Conservation (phyloP, 2,329 filamentous ascomycete species). For the Sporothrix pallida region DNA sequence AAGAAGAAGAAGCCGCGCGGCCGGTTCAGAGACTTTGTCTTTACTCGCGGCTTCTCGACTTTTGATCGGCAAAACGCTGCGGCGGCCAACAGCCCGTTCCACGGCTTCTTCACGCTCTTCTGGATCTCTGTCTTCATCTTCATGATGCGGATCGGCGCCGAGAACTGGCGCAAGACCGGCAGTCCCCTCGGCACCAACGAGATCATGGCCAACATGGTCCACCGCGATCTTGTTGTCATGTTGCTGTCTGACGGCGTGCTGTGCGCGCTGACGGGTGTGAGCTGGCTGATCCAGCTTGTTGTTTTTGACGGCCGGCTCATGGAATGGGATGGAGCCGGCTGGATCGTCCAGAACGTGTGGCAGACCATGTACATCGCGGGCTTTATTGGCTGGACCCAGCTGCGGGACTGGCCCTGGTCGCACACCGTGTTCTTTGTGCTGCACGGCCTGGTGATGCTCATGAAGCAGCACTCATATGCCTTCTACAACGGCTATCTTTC, state of each 20-base stretch:
- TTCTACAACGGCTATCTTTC: constrained; percentile 80
- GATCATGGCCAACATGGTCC: constrained; percentile 72
- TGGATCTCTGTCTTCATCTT: constrained; percentile 73
- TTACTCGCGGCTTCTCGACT: constrained; percentile 73
- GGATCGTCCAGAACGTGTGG: constrained; percentile 78
- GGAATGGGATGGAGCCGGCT: constrained; percentile 71
- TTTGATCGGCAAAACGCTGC: constrained; percentile 75
- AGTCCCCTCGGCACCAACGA: constrained; percentile 73
- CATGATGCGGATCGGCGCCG: constrained; percentile 68
- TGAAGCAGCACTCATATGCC: constrained; percentile 83
- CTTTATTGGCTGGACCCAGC: constrained; percentile 69
- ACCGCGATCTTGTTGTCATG: constrained; percentile 58
- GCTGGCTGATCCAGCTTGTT: constrained; percentile 67
- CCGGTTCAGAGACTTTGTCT: constrained; percentile 64
- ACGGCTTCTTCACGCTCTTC: constrained; percentile 80
- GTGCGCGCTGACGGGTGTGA: constrained; percentile 68
- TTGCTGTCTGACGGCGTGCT: constrained; percentile 71
- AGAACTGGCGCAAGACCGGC: constrained; percentile 72
- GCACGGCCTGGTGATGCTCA: constrained; percentile 75
- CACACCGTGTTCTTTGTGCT: constrained; percentile 79
- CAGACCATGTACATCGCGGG: constrained; percentile 67
- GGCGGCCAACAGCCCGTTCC: constrained; percentile 71
- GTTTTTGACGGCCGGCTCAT: constrained; percentile 62
- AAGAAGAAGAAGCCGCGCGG: constrained; percentile 38
- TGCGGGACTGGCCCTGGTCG: constrained; percentile 81